A percentile compares a stretch with the other conserved stretches of the same genome.
phyloP scores from a whole-genome alignment of 768 basidiomycete species.

The Mycena galopus region DNA sequence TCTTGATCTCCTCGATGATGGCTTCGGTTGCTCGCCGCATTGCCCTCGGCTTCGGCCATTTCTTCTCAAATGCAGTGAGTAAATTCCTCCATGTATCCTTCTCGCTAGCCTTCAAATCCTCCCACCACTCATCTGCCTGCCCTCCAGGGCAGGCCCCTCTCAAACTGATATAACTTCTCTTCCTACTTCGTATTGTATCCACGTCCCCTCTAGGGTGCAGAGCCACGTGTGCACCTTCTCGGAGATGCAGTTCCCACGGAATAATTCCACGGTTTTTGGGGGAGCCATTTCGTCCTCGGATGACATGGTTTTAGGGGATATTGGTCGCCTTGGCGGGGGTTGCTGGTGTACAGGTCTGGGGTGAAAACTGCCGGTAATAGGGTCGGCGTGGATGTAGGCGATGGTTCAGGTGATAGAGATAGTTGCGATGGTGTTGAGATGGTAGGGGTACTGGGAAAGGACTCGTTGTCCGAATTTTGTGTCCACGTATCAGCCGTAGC shows the following conservation, averaged over 20 bases:
- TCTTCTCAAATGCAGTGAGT: slow-evolving; percentile 8
- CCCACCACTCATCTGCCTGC: slow-evolving; percentile 26
- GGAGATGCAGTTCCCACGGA: slow-evolving; percentile 14
- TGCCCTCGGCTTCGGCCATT: slow-evolving; percentile 22
- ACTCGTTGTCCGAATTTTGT: not conserved
- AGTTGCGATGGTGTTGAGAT: slow-evolving; percentile 1
- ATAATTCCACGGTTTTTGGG: slow-evolving; percentile 3
- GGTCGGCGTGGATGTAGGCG: not conserved
- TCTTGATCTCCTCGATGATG: not conserved
- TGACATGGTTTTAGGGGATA: not conserved
- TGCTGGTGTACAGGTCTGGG: not conserved
- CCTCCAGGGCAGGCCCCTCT: slow-evolving; percentile 5
- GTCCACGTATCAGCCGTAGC: no score
- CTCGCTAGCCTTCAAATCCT: not conserved
- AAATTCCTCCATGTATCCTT: not conserved
- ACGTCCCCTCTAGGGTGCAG: not conserved
- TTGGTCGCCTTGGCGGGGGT: no score
- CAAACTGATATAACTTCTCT: slow-evolving; percentile 18
- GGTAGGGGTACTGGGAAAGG: not conserved
- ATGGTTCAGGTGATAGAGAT: not conserved
- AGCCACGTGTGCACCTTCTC: slow-evolving; percentile 22
- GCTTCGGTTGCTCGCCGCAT: not conserved
- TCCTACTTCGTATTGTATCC: slow-evolving; percentile 1
- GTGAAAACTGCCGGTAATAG: not conserved
- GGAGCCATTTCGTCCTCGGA: slow-evolving; percentile 16